Evolutionary conservation across 805 yeast genomes (phyloP), one percentile per base, ranked within the genome.

Genomic region (Kodamaea sagamina): DNA sequence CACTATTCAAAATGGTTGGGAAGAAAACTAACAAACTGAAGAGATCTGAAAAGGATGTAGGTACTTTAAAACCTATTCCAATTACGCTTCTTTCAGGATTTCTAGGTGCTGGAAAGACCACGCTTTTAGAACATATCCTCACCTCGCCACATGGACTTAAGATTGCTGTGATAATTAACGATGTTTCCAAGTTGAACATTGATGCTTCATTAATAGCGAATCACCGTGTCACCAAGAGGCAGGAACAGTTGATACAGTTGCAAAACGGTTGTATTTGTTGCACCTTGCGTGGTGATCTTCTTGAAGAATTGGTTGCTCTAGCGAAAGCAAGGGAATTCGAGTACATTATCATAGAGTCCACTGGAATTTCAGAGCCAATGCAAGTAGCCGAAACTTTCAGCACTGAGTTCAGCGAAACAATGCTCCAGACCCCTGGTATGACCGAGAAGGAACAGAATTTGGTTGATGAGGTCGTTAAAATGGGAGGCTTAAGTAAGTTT

Each of bases 221-320:
- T 37, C 75, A 72, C 51, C 66, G 61, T 31, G 68, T 71, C 17
- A 62, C 67, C 16, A 59, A 66, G 41, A 68, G 61, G 39, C 64
- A 72, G 43, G 77, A 73, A 47, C 71, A 72, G 44, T 48, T 73
- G 35, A 64, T 73, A 26, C 75, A 72, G 46, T 51, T 73, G 16
- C 77, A 72, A 47, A 73, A 73, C 45, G 78, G 78, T 4, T 73
- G 78, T 46, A 73, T 73, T 22, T 73, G 78, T 44, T 73, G 78
- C 47, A 72, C 77, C 1, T 59, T 73, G 32, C 58, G 78, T 39
- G 76, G 75, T 6, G 77, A 73, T 49, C 52, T 73, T 39, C 52
- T 73, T 12, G 77, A 71, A 38, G 77, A 73, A 47, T 55, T 73
- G 43, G 65, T 68, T 4, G 39, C 51, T 2, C 51, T 73, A 12